phyloP scores from a whole-genome alignment of 2,329 filamentous ascomycete genomes.

The Hypoxylon sp. region DNA sequence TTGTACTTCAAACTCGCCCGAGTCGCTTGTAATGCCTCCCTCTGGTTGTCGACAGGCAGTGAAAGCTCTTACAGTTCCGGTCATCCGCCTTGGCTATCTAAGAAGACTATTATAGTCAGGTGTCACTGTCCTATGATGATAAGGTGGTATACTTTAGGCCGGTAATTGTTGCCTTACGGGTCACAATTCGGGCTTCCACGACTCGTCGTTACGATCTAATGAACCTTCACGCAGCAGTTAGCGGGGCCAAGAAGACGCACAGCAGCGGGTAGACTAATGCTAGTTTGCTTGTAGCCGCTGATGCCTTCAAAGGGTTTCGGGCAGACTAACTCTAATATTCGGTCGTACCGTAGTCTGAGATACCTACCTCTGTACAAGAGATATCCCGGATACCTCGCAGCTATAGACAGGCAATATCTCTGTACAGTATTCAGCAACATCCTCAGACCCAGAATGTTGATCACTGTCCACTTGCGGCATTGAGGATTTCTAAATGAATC shows the following conservation, averaged over 20 bases:
- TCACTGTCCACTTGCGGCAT: constrained; percentile 23
- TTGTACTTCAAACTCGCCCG: not conserved
- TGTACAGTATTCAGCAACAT: constrained; percentile 13
- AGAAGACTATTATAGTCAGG: constrained; percentile 11
- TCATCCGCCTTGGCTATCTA: not conserved
- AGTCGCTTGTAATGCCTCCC: constrained; percentile 3
- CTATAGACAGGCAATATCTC: not conserved
- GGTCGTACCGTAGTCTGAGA: constrained; percentile 15
- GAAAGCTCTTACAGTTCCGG: constrained; percentile 5
- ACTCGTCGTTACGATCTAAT: constrained; percentile 34
- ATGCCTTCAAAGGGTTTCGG: constrained; percentile 25
- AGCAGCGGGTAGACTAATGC: constrained; percentile 42
- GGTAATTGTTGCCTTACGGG: constrained; percentile 36
- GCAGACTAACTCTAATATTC: constrained; percentile 29
- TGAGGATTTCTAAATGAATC: constrained; percentile 24
- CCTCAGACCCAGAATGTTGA: constrained; percentile 26
- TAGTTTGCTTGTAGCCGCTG: constrained; percentile 37
- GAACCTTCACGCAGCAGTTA: constrained; percentile 25
- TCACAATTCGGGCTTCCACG: constrained; percentile 26
- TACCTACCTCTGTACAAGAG: constrained; percentile 5
- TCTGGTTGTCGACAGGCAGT: constrained; percentile 7
- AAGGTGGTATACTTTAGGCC: constrained; percentile 25
- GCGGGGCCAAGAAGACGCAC: constrained; percentile 38
- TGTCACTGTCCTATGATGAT: constrained; percentile 23
- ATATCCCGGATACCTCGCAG: constrained; percentile 2